These are phyloP conservation scores for Debaryomyces robertsiae DNA, from an alignment of 1,139 yeast genomes.

Conservation along the genomic window DNA sequence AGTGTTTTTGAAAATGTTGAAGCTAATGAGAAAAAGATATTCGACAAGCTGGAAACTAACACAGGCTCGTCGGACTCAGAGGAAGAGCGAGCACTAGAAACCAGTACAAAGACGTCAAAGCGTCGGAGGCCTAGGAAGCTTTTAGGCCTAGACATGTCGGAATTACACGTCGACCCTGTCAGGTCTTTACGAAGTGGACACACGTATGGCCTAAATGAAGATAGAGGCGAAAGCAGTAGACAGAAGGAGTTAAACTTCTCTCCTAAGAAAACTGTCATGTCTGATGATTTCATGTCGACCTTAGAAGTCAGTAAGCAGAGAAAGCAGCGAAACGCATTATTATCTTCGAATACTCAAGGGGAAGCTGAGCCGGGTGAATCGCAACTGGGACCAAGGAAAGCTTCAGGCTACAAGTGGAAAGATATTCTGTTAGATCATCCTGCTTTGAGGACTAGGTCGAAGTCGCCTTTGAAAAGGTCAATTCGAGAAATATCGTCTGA, in stretches of 20 bases:
- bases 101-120: background rate
- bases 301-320: conserved; percentile 6
- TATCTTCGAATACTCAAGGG: conserved; percentile 1
- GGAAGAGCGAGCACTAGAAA: background rate
- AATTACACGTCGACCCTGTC: conserved; percentile 22
- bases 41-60: background rate
- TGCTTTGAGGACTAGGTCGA: conserved; percentile 44
- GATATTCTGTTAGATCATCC: conserved; percentile 28
- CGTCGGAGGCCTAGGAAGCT: conserved; percentile 15
- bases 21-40: too few relatives aligned
- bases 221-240: background rate
- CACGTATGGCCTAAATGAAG: conserved; percentile 18
- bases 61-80: background rate
- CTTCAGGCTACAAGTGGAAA: conserved; percentile 9
- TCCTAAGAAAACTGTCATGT: background rate
- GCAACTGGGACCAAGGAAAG: conserved; percentile 12
- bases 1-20: too few relatives aligned
- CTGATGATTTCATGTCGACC: conserved; percentile 1
- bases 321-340: background rate
- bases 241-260: background rate
- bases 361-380: conserved; percentile 8
- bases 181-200: conserved; percentile 28
- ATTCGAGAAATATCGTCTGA: conserved; percentile 32
- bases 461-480: conserved; percentile 43
- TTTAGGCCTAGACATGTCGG: conserved; percentile 27